Evolutionary conservation across 371 early-diverging fungal species (phyloP), one percentile per base, ranked within the genome.

Genomic region (Mucor sp.): DNA sequence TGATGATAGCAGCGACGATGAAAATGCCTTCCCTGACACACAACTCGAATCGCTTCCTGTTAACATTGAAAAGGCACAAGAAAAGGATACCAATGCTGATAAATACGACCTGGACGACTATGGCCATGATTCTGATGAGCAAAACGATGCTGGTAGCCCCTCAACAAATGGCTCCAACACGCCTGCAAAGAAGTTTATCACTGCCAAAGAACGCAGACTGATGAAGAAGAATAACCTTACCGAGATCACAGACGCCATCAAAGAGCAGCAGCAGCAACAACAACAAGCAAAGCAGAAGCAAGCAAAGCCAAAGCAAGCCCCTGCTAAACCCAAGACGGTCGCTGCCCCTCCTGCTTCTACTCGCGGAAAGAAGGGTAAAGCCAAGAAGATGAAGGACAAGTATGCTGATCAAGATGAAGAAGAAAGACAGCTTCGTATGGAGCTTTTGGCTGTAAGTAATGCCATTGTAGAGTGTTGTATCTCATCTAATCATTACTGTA

Each of bases 401-500:
- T 95, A 96, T 80, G 93, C 86, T 6, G 96, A 97, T 74, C 96
- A 97, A 78, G 95, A 95, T 65, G 97, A 97, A 44, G 95, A 97
- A 44, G 97, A 97, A 60, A 86, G 93, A 44, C 82, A 90, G 65
- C 71, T 94, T 47, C 89, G 93, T 62, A 88, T 95, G 88, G 88
- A 90, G 32, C 68, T 97, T n/a, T 79, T 97, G 6, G 92, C 89
- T 9, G 88, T 90, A 77, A 80, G 84, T 74, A 37, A 5, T 57
- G 2, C n/a, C 11, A 14, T 11, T 9, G 3, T 39, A 27, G 1
- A n/a, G 0, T 2, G 9, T n/a, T 32, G 8, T 57, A 2, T 57
- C 9, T 19, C n/a, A 17, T 28, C 57, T 57, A 33, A 57, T 28
- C 32, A 57, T n/a, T 21, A 57, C 15, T 47, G 48, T 32, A 15